Conservation (phyloP, 108 stramenopile species). For the Skeletonema menzelii region DNA sequence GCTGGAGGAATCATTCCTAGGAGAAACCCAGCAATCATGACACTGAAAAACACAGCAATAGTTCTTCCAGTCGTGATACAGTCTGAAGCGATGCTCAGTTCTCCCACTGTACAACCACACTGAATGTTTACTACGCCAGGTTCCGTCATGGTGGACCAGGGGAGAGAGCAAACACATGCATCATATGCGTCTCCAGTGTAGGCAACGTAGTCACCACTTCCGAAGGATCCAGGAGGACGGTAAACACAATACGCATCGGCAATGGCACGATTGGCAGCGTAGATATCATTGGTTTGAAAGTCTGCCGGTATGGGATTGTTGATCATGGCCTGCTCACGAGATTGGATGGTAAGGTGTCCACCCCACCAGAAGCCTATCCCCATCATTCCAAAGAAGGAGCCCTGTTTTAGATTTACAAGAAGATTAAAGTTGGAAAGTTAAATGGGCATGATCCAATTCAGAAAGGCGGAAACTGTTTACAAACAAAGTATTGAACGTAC, state of each 20-base stretch:
- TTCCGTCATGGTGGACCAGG: conserved; percentile 8
- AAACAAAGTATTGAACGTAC: too few species aligned
- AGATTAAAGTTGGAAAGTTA: background rate
- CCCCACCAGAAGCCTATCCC: conserved; percentile 41
- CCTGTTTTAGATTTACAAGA: background rate
- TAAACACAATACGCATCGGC: conserved; percentile 10
- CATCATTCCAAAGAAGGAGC: conserved; percentile 38
- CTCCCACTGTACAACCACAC: conserved; percentile 23
- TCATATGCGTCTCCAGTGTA: conserved; percentile 25
- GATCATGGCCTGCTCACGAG: conserved; percentile 23
- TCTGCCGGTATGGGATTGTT: conserved; percentile 30
- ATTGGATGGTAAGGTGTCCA: conserved; percentile 17
- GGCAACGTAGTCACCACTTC: background rate
- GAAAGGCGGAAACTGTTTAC: too few species aligned
- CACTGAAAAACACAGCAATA: conserved; percentile 37
- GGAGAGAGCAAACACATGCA: conserved; percentile 28
- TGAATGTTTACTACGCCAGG: conserved; percentile 11
- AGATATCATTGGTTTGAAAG: conserved; percentile 23
- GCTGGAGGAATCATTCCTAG: conserved; percentile 37
- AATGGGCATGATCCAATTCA: too few species aligned
- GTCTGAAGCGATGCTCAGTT: conserved; percentile 13
- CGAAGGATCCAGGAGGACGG: conserved; percentile 16
- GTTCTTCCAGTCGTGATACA: conserved; percentile 32
- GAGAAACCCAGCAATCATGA: conserved; percentile 32
- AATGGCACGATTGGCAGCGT: conserved; percentile 4